A percentile compares a stretch with the other conserved stretches of the same genome.
Conservation (phyloP, 73 alveolate species). For the Paramecium biaurelia region DNA sequence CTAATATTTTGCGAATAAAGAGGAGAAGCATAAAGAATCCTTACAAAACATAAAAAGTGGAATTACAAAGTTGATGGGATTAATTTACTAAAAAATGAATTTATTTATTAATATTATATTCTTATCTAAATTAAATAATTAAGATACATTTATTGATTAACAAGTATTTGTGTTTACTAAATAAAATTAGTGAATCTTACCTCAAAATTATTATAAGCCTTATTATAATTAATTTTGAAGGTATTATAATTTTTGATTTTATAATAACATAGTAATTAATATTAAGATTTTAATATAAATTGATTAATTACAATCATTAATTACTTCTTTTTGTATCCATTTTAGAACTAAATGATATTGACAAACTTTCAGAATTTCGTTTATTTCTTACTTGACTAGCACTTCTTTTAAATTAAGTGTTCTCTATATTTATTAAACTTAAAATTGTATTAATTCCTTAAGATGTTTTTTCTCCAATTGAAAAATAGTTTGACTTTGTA, state of each 20-base stretch:
- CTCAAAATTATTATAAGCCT: too few species aligned
- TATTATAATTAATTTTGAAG: too few species aligned
- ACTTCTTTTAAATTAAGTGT: background rate
- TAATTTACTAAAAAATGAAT: constrained; percentile 25
- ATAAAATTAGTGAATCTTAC: too few species aligned
- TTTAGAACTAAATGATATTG: constrained; percentile 31
- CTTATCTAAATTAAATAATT: too few species aligned
- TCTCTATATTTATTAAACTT: background rate
- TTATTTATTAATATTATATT: background rate
- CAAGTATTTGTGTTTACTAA: too few species aligned
- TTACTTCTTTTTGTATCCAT: background rate
- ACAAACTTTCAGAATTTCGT: constrained; percentile 26
- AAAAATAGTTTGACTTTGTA: background rate
- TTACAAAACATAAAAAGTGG: background rate
- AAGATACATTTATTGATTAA: too few species aligned
- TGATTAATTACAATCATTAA: background rate
- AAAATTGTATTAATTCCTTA: constrained; percentile 1
- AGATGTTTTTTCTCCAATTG: background rate
- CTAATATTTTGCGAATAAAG: background rate
- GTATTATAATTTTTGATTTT: too few species aligned
- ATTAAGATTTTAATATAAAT: background rate
- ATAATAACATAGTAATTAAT: background rate
- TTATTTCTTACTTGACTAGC: background rate
- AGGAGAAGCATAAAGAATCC: background rate
- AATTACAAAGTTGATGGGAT: background rate